phyloP scores from a whole-genome alignment of 106 monocot genomes.

The Amphibolis antarctica region DNA sequence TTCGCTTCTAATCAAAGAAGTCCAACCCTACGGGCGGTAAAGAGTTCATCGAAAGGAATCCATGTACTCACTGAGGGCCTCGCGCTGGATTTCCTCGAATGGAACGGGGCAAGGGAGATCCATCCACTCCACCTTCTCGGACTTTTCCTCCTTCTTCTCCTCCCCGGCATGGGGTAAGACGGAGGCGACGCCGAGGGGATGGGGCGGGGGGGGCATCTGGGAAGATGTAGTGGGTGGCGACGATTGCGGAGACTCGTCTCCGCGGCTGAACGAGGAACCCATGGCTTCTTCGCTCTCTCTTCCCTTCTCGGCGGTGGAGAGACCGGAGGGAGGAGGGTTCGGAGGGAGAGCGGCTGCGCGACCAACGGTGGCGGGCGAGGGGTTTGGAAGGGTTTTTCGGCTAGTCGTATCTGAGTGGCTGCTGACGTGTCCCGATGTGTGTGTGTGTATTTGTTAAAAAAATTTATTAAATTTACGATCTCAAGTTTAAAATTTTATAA shows the following conservation, averaged over 20 bases:
- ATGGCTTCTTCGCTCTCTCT: not conserved
- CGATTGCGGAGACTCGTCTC: not conserved
- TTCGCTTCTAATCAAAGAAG: too few species aligned
- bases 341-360: not conserved
- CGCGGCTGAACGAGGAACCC: conserved; percentile 2
- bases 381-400: not conserved
- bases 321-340: not conserved
- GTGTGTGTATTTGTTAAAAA: too few species aligned
- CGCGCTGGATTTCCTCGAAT: conserved; percentile 77
- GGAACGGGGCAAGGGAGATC: conserved; percentile 84
- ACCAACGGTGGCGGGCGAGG: not conserved
- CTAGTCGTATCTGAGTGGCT: too few species aligned
- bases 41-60: not conserved
- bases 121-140: conserved; percentile 58
- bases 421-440: too few species aligned
- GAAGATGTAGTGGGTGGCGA: conserved; percentile 1
- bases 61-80: conserved; percentile 56
- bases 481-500: too few species aligned
- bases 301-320: not conserved
- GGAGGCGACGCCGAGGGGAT: conserved; percentile 29
- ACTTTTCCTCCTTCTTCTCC: conserved; percentile 16
- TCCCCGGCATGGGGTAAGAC: conserved; percentile 28
- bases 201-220: conserved; percentile 8
- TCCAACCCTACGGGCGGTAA: too few species aligned
- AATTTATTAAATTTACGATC: too few species aligned